Conservation (phyloP, 345 rosid genomes). For the Triadica sebifera region DNA sequence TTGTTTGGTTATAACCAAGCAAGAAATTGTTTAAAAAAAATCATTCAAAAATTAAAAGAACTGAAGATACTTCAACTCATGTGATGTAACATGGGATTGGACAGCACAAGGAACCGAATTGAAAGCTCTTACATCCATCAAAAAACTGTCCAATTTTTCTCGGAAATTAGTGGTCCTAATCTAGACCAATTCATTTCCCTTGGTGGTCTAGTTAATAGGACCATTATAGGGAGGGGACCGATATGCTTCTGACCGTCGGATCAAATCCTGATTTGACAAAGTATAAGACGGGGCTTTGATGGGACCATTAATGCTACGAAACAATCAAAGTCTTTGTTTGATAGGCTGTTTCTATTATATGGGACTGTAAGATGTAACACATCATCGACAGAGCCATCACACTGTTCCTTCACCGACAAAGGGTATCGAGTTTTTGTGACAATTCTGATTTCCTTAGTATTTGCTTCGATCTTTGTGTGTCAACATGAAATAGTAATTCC, state of each 20-base stretch:
- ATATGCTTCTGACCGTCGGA: background rate
- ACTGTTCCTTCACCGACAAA: conserved; percentile 8
- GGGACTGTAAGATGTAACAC: background rate
- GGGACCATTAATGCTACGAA: conserved; percentile 7
- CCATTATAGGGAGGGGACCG: background rate
- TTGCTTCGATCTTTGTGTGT: too few species aligned
- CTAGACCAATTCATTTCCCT: background rate
- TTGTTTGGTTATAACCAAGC: background rate
- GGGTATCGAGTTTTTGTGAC: background rate
- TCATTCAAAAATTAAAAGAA: too few species aligned
- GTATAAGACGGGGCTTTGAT: background rate
- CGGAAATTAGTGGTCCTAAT: conserved; percentile 1
- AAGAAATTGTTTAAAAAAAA: too few species aligned
- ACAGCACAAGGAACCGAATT: conserved; percentile 5
- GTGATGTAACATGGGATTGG: conserved; percentile 16
- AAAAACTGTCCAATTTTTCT: background rate
- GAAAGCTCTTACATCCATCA: background rate
- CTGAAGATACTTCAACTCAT: background rate
- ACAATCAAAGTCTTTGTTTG: conserved; percentile 6
- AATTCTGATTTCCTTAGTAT: background rate
- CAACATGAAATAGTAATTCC: background rate
- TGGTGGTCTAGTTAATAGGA: background rate
- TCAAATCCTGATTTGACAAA: background rate
- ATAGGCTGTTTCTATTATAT: background rate
- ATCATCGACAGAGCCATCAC: background rate